Evolutionary conservation across 495 filamentous ascomycete species (phyloP), one percentile per base, ranked within the genome.

Genomic region (Aspergillus nanangensis): DNA sequence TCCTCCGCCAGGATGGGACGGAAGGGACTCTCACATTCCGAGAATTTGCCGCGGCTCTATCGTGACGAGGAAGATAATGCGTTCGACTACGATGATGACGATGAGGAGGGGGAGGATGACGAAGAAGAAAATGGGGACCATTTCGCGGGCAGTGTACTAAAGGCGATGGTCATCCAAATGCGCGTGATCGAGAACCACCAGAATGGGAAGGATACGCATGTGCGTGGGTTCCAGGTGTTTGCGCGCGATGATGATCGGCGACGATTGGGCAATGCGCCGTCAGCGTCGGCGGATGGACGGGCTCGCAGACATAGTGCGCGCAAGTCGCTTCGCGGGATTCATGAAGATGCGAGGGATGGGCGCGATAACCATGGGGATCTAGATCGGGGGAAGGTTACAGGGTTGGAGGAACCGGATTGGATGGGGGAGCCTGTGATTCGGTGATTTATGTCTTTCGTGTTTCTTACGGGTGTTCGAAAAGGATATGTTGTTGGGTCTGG

Each of bases 181-280:
- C 79, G 80, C 40, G 78, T 98, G 51, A 77, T 88, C 45, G 94
- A 96, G 69, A 98, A 98, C 55, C 93, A 98, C 67, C 93, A 98
- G 72, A 98, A 98, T 64, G 93, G 93, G 44, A 98, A 98, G 61
- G 93, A 98, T 63, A 98, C 93, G 3, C 93, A 98, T 75, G 81
- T 98, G 32, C 82, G 93, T 29, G 92, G 88, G 0, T 76, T 98
- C 61, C 91, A 96, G 74, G 81, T 98, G 20, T 98, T 89, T 61
- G 87, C 88, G 4, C 66, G 75, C 33, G 90, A 96, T 51, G 76
- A 79, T 36, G 63, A 53, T 25, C 60, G 64, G 0, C 56, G 61
- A 0, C 60, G 61, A 1, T 44, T 62, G 24, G 62, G 48, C 13
- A 58, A 54, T 52, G 70, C 61, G 13, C 62, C 66, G 13, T 66